Evolutionary conservation across 2,329 filamentous ascomycete species (phyloP).

Genomic region (Ophiostoma novo-ulmi): DNA sequence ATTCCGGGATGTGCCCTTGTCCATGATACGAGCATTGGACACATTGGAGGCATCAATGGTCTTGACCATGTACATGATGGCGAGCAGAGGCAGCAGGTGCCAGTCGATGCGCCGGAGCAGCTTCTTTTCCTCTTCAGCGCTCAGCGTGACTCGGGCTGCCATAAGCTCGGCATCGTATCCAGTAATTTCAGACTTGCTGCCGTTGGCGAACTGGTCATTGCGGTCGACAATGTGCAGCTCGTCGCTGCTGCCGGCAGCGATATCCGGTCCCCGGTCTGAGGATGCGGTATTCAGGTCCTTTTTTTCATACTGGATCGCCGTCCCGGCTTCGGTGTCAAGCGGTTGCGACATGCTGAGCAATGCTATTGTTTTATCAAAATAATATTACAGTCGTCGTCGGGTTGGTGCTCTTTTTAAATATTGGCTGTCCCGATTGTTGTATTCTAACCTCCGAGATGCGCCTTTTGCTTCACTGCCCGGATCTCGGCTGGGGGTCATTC

Average conservation of each 20-base stretch:
- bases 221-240: constrained; percentile 9
- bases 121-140: constrained; percentile 25
- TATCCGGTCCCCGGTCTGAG: neutral
- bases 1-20: constrained; percentile 38
- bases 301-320: neutral
- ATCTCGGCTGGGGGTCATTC: neutral
- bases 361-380: neutral
- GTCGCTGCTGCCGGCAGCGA: neutral
- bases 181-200: constrained; percentile 12
- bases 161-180: constrained; percentile 23
- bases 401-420: neutral
- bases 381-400: neutral
- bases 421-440: neutral
- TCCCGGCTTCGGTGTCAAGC: neutral
- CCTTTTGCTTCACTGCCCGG: neutral
- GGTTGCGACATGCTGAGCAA: neutral
- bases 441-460: neutral
- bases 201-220: neutral
- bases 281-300: neutral
- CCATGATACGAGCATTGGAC: constrained; percentile 43
- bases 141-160: constrained; percentile 20
- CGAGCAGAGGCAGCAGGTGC: constrained; percentile 24
- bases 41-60: constrained; percentile 29
- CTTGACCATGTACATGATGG: constrained; percentile 27
- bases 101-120: constrained; percentile 26